Base-by-base conservation (phyloP, 345 rosid species). In the Turritis glabra region DNA sequence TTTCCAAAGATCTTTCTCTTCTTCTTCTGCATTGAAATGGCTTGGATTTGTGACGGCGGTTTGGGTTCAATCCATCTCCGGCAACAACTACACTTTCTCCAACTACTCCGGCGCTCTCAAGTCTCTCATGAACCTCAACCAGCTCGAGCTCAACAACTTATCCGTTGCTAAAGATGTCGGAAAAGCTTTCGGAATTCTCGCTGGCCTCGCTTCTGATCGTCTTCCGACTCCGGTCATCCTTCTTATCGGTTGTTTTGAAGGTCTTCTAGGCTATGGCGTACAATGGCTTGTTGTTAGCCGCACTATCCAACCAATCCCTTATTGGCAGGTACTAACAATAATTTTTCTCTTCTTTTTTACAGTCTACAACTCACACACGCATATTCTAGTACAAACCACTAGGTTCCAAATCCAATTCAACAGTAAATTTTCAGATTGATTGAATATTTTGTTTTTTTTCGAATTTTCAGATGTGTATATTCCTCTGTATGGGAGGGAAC, bases 91-190 rank as follows among this genome's bases (percentile, higher is more conserved):
- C 84, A 86, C 96, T 1, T 94, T 94, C 80, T 88, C 98, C 1
- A 91, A 94, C 64, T 94, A 94, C 81, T 94, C 98, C 0, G 91
- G 86, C 11, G 90, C 96, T 64, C 82, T 93, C 46, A 93, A 93
- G 52, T 77, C 90, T 21, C 89, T 94, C 7, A 94, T 94, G 98
- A 83, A 73, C 73, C 87, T 94, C 47, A 91, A 90, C 27, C 98
- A 91, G 48, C 87, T 90, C 41, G 63, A 94, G 33, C 96, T 94
- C 32, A 94, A 94, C 83, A 84, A 82, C 69, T 76, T 91, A 10
- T 94, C 97, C 0, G 97, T 91, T 0, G 97, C 96, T 10, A 94
- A 94, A 82, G 98, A 91, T 33, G 83, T 91, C 4, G 98, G 98
- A 3, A 94, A 94, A 71, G 98, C 98, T 5, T 94, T 94, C 10